Evolutionary conservation across 768 basidiomycete species (phyloP), one percentile per base, ranked within the genome.

Genomic region (Macrolepiota dolichaula): DNA sequence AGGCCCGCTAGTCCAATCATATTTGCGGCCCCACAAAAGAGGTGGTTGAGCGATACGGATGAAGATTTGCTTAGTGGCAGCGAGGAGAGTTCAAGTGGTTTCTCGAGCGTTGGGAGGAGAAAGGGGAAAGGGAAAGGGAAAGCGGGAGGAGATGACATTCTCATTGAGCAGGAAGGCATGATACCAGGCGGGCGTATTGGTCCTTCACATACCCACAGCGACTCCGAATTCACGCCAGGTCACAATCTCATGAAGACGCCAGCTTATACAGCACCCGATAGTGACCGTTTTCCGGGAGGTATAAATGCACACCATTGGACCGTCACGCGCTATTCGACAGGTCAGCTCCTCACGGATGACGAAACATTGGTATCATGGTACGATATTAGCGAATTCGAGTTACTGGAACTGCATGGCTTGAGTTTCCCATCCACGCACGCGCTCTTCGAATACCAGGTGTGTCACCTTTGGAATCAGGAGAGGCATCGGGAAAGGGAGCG

Each of bases 321-420:
- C 0, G 75, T 91, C 12, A 67, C 90, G 17, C 81, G 85, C 1
- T 91, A 86, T 66, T 83, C 88, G 2, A 89, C 89, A 0, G 87
- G 88, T 3, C 81, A 88, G 64, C 72, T 88, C 13, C 80, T 92
- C 32, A 25, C 32, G 12, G 86, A 92, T 66, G 89, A 91, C 67
- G 84, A 87, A 22, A 81, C 80, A 49, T 63, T 75, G 10, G 67
- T 81, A 1, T 72, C 80, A 0, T 87, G 85, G 80, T 90, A 89
- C 66, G 74, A 80, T 42, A 66, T 91, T 22, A 73, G 76, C 6
- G 81, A 86, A 0, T 76, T 85, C 63, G 91, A 92, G 65, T 78
- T 92, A 2, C 77, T 92, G 22, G 91, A 92, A 66, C 70, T 92
- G 17, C 89, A 92, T 53, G 66, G 59, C 64, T n/a, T 65, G 62